Percentiles rank a stretch among this genome's conserved stretches.
phyloP scores from a whole-genome alignment of 805 yeast species.

The Zygoascus flipseniorum region DNA sequence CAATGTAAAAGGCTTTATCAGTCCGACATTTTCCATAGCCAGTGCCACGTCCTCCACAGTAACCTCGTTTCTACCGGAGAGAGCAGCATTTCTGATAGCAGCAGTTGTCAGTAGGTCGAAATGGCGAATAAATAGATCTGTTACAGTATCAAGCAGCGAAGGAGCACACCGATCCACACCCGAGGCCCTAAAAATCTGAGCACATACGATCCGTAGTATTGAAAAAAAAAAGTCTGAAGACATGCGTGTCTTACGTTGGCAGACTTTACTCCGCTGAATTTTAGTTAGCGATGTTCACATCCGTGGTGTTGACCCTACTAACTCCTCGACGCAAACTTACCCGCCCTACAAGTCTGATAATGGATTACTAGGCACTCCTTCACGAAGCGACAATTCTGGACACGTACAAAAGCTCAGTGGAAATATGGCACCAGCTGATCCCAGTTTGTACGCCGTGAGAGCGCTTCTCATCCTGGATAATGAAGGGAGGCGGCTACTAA shows the following conservation, averaged over 20 bases:
- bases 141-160: conserved; percentile 59
- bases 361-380: background rate
- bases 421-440: conserved; percentile 7
- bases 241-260: conserved; percentile 8
- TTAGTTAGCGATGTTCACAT: background rate
- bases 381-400: background rate
- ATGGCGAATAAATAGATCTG: conserved; percentile 66
- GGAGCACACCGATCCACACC: conserved; percentile 81
- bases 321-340: background rate
- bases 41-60: conserved; percentile 60
- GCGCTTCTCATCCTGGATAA: conserved; percentile 75
- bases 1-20: conserved; percentile 49
- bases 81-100: conserved; percentile 41
- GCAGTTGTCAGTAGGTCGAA: conserved; percentile 46
- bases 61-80: conserved; percentile 39
- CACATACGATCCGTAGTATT: conserved; percentile 40
- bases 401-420: background rate
- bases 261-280: too few species aligned
- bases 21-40: conserved; percentile 56
- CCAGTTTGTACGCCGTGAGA: conserved; percentile 59
- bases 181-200: conserved; percentile 58
- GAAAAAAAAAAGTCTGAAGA: conserved; percentile 38
- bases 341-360: background rate
- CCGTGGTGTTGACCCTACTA: too few species aligned
- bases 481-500: conserved; percentile 69